A percentile compares a stretch with the other conserved stretches of the same genome.
These are phyloP conservation scores for Cucurbita maxima DNA, from an alignment of 306 rosid genomes.

Conservation along the genomic window DNA sequence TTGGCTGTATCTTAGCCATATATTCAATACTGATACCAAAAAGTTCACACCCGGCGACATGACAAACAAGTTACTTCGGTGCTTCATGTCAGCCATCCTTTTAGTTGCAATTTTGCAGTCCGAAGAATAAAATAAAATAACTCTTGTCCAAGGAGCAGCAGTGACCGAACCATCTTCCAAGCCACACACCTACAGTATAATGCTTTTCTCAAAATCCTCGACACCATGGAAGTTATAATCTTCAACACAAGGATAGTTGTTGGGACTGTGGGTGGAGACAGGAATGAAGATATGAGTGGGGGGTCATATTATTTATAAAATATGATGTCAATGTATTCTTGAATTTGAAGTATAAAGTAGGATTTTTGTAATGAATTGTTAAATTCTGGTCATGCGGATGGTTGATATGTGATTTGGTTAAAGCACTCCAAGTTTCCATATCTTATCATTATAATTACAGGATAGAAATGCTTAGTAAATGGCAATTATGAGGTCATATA, in stretches of 20 bases:
- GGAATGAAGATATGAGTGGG: not conserved
- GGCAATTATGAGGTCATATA: slow-evolving; percentile 1
- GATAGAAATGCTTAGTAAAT: not conserved
- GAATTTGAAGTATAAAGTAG: not conserved
- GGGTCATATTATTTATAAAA: not conserved
- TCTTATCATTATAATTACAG: not conserved
- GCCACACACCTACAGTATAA: not conserved
- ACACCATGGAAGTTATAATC: not conserved
- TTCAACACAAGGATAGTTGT: not conserved
- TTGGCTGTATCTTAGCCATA: not conserved
- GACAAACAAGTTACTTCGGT: not conserved
- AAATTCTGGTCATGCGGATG: not conserved
- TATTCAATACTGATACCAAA: not conserved
- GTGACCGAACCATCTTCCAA: not conserved
- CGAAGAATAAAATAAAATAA: not conserved
- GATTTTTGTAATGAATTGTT: not conserved
- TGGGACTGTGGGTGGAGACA: not conserved
- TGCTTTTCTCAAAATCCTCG: not conserved
- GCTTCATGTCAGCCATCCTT: not conserved
- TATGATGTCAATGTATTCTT: not conserved
- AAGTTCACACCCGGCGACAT: not conserved
- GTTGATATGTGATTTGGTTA: not conserved
- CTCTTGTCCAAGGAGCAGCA: not conserved
- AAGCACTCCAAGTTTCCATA: not conserved
- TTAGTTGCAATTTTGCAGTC: not conserved